These are phyloP conservation scores for Phascolomyces articulosus DNA, from an alignment of 371 early-diverging fungal genomes.

Conservation along the genomic window DNA sequence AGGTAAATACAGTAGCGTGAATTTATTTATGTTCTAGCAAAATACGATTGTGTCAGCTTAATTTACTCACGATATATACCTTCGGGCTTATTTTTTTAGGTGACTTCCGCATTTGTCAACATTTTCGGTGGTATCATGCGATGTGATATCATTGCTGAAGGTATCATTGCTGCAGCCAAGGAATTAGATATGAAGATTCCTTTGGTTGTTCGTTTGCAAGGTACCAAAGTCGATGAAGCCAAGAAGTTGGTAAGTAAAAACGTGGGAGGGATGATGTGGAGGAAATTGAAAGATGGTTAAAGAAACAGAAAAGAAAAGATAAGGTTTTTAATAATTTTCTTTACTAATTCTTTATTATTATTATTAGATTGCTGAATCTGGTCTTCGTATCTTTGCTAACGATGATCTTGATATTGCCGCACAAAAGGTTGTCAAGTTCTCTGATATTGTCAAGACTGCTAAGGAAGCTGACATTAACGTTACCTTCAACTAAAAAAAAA, in stretches of 20 bases:
- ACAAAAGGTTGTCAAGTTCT: constrained; percentile 89
- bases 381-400: constrained; percentile 88
- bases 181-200: constrained; percentile 91
- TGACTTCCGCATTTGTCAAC: constrained; percentile 97
- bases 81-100: constrained; percentile 1
- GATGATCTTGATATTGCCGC: constrained; percentile 97
- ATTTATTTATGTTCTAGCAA: not conserved
- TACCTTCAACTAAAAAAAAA: constrained; percentile 50
- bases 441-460: constrained; percentile 82
- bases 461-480: constrained; percentile 70
- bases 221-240: constrained; percentile 64
- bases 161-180: constrained; percentile 95
- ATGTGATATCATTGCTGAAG: constrained; percentile 98
- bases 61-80: constrained; percentile 44
- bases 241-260: constrained; percentile 42
- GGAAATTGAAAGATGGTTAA: too few species aligned
- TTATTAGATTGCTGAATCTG: constrained; percentile 78
- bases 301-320: too few species aligned
- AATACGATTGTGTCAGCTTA: constrained; percentile 60
- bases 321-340: too few species aligned
- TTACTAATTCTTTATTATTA: not conserved
- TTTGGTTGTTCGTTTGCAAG: constrained; percentile 96
- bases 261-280: not conserved
- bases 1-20: constrained; percentile 37
- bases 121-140: constrained; percentile 99